Evolutionary conservation across 2,329 filamentous ascomycete genomes (phyloP).

Genomic region (Zasmidium citrigriseum): DNA sequence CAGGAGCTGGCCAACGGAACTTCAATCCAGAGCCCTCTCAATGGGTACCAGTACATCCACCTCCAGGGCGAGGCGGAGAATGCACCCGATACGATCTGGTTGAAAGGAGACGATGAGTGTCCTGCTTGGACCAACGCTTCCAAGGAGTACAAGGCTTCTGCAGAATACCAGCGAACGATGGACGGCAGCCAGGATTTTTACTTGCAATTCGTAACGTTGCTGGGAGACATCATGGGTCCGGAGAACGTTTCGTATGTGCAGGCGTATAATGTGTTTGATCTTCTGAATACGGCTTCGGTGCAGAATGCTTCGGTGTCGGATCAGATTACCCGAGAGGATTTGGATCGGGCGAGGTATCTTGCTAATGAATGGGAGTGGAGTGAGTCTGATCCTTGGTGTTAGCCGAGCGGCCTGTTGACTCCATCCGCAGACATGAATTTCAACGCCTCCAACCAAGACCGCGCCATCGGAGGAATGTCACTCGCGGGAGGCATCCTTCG

Average conservation of each 20-base stretch:
- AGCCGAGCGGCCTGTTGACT: neutral
- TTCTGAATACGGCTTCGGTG: slow-evolving; percentile 10
- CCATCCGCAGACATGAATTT: slow-evolving; percentile 1
- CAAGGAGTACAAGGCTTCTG: neutral
- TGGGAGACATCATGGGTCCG: slow-evolving; percentile 3
- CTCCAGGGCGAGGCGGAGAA: slow-evolving; percentile 13
- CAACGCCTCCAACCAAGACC: neutral
- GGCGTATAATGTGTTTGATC: slow-evolving; percentile 14
- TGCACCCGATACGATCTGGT: slow-evolving; percentile 13
- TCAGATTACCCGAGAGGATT: neutral
- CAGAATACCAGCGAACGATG: neutral
- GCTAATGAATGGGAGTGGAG: slow-evolving; percentile 12
- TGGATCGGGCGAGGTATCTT: slow-evolving; percentile 3
- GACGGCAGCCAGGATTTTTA: neutral
- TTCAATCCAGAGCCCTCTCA: neutral
- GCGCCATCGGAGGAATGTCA: slow-evolving; percentile 4
- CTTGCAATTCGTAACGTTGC: neutral
- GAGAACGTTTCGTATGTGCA: slow-evolving; percentile 10
- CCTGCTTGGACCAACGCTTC: slow-evolving; percentile 4
- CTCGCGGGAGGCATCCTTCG: slow-evolving; percentile 11
- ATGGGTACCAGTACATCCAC: slow-evolving; percentile 12
- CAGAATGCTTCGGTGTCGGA: slow-evolving; percentile 7
- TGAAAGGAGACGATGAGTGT: slow-evolving; percentile 14
- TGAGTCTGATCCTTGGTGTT: neutral
- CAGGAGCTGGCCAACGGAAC: neutral